Percentiles rank a stretch among this genome's conserved stretches.
Conservation (phyloP, 345 rosid species). For the Balakata baccata region DNA sequence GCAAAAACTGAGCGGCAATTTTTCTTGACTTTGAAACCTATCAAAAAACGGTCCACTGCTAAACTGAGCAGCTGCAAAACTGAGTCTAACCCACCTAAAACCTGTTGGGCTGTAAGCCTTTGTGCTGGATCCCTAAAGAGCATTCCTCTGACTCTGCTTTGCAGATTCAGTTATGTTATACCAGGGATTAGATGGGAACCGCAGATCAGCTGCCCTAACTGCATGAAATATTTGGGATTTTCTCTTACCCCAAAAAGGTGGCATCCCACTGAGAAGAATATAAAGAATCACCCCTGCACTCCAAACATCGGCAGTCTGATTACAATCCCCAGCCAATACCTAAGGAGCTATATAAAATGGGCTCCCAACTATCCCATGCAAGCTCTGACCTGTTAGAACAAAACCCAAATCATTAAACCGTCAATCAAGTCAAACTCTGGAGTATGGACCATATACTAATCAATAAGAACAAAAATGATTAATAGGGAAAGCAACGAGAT, state of each 20-base stretch:
- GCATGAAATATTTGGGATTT: constrained; percentile 66
- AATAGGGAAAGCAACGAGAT: neutral
- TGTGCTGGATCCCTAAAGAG: constrained; percentile 47
- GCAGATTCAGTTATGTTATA: constrained; percentile 51
- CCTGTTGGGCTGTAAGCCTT: constrained; percentile 51
- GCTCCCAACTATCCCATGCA: constrained; percentile 68
- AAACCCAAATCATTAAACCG: constrained; percentile 10
- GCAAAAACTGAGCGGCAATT: neutral
- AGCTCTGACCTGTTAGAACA: constrained; percentile 45
- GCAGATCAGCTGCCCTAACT: constrained; percentile 57
- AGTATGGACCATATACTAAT: constrained; percentile 1
- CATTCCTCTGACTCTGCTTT: constrained; percentile 51
- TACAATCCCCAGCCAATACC: constrained; percentile 59
- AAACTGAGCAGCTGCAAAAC: neutral
- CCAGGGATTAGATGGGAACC: constrained; percentile 60
- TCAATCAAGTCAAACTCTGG: constrained; percentile 4
- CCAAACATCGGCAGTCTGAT: constrained; percentile 72
- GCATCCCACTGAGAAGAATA: constrained; percentile 62
- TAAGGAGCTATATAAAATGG: constrained; percentile 77
- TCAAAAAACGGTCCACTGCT: neutral
- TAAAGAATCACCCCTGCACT: constrained; percentile 73
- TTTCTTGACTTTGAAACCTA: neutral
- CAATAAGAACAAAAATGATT: neutral
- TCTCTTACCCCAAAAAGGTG: constrained; percentile 71
- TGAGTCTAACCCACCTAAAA: constrained; percentile 48